Evolutionary conservation across 1,284 basidiomycete genomes (phyloP).

Genomic region (Waitea zeae): DNA sequence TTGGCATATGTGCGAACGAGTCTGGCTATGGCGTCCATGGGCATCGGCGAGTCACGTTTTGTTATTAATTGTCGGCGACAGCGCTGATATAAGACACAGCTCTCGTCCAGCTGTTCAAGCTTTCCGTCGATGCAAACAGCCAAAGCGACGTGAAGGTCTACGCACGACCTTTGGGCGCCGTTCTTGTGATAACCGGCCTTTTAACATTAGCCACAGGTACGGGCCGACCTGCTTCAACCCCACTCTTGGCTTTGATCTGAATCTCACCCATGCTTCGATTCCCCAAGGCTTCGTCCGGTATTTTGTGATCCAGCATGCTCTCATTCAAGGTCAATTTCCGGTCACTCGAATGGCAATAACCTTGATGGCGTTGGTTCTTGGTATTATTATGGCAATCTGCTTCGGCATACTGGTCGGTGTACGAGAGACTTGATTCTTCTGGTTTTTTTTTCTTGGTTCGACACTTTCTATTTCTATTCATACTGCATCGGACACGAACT

Average conservation of each 20-base stretch:
- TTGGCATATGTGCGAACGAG: constrained; percentile 19
- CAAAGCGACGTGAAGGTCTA: constrained; percentile 15
- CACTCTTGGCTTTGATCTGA: not conserved
- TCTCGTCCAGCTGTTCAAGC: constrained; percentile 30
- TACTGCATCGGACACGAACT: too few species aligned
- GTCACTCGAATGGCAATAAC: too few species aligned
- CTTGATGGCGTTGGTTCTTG: too few species aligned
- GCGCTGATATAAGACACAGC: constrained; percentile 40
- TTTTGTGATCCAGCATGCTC: constrained; percentile 33
- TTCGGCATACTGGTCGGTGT: too few species aligned
- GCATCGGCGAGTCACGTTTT: constrained; percentile 25
- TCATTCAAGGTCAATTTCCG: constrained; percentile 39
- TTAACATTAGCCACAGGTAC: constrained; percentile 33
- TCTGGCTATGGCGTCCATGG: constrained; percentile 16
- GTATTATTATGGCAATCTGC: too few species aligned
- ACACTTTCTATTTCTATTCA: too few species aligned
- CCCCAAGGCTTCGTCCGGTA: constrained; percentile 41
- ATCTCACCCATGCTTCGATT: not conserved
- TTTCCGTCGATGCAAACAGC: constrained; percentile 6
- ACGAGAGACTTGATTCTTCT: too few species aligned
- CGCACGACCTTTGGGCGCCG: constrained; percentile 36
- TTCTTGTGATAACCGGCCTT: constrained; percentile 29
- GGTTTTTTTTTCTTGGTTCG: too few species aligned
- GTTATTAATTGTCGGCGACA: not conserved
- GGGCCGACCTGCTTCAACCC: constrained; percentile 8